Percentiles rank a stretch among this genome's conserved stretches.
Conservation (phyloP, 1,139 yeast species). For the Taphrina deformans region DNA sequence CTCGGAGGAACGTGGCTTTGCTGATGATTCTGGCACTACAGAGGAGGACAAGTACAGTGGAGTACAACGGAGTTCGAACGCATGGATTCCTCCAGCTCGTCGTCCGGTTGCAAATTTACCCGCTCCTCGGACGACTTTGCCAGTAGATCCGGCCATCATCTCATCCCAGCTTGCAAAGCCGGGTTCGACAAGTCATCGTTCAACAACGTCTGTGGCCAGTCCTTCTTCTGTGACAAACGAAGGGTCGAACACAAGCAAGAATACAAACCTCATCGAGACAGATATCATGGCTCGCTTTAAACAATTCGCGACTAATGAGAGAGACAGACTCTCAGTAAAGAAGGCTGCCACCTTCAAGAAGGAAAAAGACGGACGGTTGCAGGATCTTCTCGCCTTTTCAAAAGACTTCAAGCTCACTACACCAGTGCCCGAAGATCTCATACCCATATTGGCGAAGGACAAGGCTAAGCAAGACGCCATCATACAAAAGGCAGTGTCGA, state of each 20-base stretch:
- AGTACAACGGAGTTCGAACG: conserved; percentile 51
- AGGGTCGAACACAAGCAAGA: neutral
- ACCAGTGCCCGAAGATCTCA: conserved; percentile 65
- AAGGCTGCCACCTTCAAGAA: conserved; percentile 43
- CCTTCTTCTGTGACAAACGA: neutral
- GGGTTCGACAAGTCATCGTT: conserved; percentile 12
- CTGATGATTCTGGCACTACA: conserved; percentile 80
- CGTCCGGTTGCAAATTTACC: conserved; percentile 15
- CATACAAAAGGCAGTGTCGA: conserved; percentile 43
- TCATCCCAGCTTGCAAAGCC: conserved; percentile 21
- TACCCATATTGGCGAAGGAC: conserved; percentile 72
- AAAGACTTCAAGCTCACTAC: conserved; percentile 68
- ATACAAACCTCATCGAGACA: conserved; percentile 41
- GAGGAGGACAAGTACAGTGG: conserved; percentile 97
- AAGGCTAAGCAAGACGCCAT: conserved; percentile 65
- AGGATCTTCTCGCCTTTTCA: conserved; percentile 78
- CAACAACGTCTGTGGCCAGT: neutral
- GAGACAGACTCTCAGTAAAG: conserved; percentile 44
- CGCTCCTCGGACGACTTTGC: neutral
- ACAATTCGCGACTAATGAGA: conserved; percentile 46
- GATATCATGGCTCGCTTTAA: conserved; percentile 46
- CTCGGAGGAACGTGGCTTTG: conserved; percentile 83
- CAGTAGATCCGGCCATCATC: conserved; percentile 34
- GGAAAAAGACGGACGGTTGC: conserved; percentile 56
- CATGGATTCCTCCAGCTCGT: conserved; percentile 28